Evolutionary conservation across 2,329 filamentous ascomycete genomes (phyloP), one percentile per base, ranked within the genome.

Genomic region (Purpureocillium takamizusanense): DNA sequence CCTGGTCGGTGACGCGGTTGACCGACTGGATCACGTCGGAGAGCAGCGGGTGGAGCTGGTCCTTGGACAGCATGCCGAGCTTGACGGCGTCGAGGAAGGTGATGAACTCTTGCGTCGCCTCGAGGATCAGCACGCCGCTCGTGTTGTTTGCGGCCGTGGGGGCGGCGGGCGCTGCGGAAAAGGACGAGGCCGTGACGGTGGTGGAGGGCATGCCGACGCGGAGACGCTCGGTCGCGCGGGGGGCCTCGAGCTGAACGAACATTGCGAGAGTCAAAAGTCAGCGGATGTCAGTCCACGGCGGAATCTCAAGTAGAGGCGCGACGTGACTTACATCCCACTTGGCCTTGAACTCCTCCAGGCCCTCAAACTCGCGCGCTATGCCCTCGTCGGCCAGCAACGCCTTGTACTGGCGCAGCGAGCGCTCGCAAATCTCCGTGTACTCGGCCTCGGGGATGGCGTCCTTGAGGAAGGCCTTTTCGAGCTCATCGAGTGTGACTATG

Each of bases 81-180:
- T 89, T 89, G 51, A 98, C 74, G 13, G 92, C 94, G 57, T 98
- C 92, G 37, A 98, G 76, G 56, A 98, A 90, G 0, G 92, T 98
- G 61, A 98, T 98, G 60, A 98, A 98, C 59, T 95, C 94, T 61
- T 98, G 89, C 1, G 90, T 97, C 2, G 92, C 92, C 46, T 90
- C 82, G 31, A 94, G 69, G 42, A 97, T 94, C 28, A 95, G 62
- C 3, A 78, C 67, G 9, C 78, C 76, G 45, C 72, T 74, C 28
- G 71, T 69, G 47, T 69, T 72, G 51, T 66, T 67, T 34, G 59
- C 54, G 11, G 61, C 55, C 5, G 65, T 55, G 23, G 65, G 59
- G 13, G 66, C 60, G 3, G 70, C 62, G 17, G 66, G 62, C 42
- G 56, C 62, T 28, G 59, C 56, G 28, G 61, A 66, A 9, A 60